Conservation (phyloP, 2,329 filamentous ascomycete species). For the Fusarium sublunatum region DNA sequence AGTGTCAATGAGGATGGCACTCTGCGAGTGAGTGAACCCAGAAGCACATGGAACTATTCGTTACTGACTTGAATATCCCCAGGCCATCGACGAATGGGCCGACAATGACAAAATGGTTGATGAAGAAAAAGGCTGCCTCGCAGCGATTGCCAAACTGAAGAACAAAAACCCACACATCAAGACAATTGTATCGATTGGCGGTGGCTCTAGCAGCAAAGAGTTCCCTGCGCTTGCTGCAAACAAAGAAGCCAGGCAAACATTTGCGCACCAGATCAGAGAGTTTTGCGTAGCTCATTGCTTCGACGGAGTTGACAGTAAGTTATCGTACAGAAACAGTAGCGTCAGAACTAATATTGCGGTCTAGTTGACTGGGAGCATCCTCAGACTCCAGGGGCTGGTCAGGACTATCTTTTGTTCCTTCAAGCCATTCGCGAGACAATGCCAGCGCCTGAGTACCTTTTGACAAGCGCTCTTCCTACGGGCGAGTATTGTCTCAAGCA, state of each 20-base stretch:
- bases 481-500: constrained; percentile 71
- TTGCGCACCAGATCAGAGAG: constrained; percentile 64
- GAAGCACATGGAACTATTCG: background rate
- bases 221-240: constrained; percentile 68
- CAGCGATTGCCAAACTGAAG: constrained; percentile 69
- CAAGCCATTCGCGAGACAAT: constrained; percentile 64
- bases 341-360: background rate
- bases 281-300: constrained; percentile 68
- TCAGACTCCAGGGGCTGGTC: constrained; percentile 61
- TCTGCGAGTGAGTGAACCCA: constrained; percentile 54
- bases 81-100: constrained; percentile 70
- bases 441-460: constrained; percentile 65
- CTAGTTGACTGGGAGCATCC: constrained; percentile 78
- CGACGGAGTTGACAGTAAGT: constrained; percentile 72
- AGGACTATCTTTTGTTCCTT: constrained; percentile 68
- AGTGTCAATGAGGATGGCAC: constrained; percentile 52
- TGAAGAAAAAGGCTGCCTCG: constrained; percentile 68
- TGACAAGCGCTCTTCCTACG: constrained; percentile 72
- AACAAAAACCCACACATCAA: constrained; percentile 65
- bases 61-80: constrained; percentile 5
- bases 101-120: constrained; percentile 70
- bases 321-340: fast-evolving
- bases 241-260: constrained; percentile 59
- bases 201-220: constrained; percentile 69
- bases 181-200: constrained; percentile 73